Evolutionary conservation across 306 rosid genomes (phyloP), one percentile per base, ranked within the genome.

Genomic region (Luffa aegyptiaca): DNA sequence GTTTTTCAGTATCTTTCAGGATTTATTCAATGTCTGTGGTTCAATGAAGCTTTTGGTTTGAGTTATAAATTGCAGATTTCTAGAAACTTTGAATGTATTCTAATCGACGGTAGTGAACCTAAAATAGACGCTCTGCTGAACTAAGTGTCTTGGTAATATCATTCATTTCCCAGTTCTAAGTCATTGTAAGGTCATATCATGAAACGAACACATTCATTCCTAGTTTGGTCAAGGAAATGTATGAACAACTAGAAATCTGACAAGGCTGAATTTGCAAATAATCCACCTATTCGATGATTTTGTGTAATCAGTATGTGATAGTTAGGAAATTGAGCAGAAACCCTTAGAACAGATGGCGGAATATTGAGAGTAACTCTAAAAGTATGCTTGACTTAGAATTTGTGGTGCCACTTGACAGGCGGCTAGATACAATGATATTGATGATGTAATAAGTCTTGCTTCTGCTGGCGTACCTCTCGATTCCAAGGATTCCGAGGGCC

Each of bases 391-490:
- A 18, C 71, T 78, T 61, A 10, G 45, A 31, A 45, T 64, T 45
- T 78, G 10, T 26, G 1, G 48, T 78, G 44, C 36, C 64, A 10
- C 49, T 79, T 63, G 75, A 68, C 75, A 93, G 97, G 90, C 97
- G 56, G 97, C 96, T 56, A 89, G 97, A 80, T 92, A 89, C 37
- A 86, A 85, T 86, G 97, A 90, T 80, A 63, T 91, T 21, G 87
- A 92, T 18, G 97, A 91, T 80, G 76, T 90, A 77, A 80, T 31
- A 62, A 86, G 86, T 84, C 85, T 92, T 78, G 89, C 81, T 71
- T 82, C 89, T 12, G 59, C 55, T 20, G 93, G 91, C 18, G 84
- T 94, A 82, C 81, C 90, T 57, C 95, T 94, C 51, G 83, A 87
- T 82, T 90, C 93, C 57, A 90, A 84, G 91, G 98, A 92, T 81